phyloP scores from a whole-genome alignment of 352 stramenopile genomes.

The Globisporangium nagaii region DNA sequence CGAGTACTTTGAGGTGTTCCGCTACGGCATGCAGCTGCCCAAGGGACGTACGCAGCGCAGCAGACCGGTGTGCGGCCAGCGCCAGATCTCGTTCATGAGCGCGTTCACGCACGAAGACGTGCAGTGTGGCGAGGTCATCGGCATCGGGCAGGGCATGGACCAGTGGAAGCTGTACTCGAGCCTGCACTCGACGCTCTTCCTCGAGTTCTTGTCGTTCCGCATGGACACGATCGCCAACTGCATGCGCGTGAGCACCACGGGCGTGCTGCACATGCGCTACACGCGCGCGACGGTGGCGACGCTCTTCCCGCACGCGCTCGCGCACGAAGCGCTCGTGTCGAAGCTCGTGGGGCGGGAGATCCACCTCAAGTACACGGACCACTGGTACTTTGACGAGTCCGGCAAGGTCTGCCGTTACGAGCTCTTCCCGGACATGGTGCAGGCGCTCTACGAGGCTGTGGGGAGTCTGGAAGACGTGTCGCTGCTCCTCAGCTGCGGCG shows the following conservation, averaged over 20 bases:
- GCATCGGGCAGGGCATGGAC: conserved; percentile 5
- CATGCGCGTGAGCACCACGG: conserved; percentile 15
- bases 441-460: conserved; percentile 22
- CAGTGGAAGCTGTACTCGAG: conserved; percentile 16
- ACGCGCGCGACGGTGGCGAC: conserved; percentile 21
- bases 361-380: conserved; percentile 21
- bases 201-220: conserved; percentile 10
- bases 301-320: conserved; percentile 30
- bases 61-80: neutral
- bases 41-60: neutral
- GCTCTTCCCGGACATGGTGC: conserved; percentile 22
- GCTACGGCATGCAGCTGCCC: conserved; percentile 6
- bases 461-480: conserved; percentile 19
- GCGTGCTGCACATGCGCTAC: conserved; percentile 28
- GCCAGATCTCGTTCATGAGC: conserved; percentile 10
- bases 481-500: conserved; percentile 15
- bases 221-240: conserved; percentile 7
- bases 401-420: conserved; percentile 13
- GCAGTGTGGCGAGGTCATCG: conserved; percentile 7
- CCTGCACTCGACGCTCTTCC: conserved; percentile 11
- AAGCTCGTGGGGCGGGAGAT: conserved; percentile 26
- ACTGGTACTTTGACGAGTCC: conserved; percentile 22
- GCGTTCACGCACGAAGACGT: conserved; percentile 5
- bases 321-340: conserved; percentile 19
- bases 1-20: conserved; percentile 20